Percentiles rank a stretch among this genome's conserved stretches.
Conservation (phyloP, 2,329 filamentous ascomycete species). For the Daldinia eschscholtzii region DNA sequence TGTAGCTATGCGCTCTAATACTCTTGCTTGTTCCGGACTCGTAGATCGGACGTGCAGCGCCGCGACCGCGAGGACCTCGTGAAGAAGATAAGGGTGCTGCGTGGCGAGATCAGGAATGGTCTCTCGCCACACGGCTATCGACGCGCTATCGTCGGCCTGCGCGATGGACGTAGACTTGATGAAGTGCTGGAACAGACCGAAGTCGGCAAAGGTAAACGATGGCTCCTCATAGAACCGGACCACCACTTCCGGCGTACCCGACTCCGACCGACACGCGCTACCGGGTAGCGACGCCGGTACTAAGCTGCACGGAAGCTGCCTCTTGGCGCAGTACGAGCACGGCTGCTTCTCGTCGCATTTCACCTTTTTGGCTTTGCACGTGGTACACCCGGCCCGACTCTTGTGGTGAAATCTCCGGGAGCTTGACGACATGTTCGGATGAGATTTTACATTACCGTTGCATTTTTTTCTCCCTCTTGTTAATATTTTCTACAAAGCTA, state of each 20-base stretch:
- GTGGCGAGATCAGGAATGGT: slow-evolving; percentile 42
- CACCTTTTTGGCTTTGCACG: slow-evolving; percentile 42
- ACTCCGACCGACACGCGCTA: background rate
- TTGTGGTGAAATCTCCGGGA: slow-evolving; percentile 43
- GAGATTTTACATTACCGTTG: background rate
- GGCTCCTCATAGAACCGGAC: slow-evolving; percentile 11
- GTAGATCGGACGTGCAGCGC: slow-evolving; percentile 41
- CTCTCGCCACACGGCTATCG: slow-evolving; percentile 40
- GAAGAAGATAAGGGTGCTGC: slow-evolving; percentile 44
- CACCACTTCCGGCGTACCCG: slow-evolving; percentile 12
- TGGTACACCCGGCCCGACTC: slow-evolving; percentile 35
- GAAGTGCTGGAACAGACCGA: slow-evolving; percentile 47
- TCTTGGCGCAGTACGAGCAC: slow-evolving; percentile 46
- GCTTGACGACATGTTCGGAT: slow-evolving; percentile 24
- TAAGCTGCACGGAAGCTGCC: slow-evolving; percentile 44
- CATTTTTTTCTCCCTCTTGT: background rate
- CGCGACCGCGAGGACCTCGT: slow-evolving; percentile 45
- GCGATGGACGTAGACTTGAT: slow-evolving; percentile 34
- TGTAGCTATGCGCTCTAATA: slow-evolving; percentile 37
- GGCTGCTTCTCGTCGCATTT: slow-evolving; percentile 49
- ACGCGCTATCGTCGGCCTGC: slow-evolving; percentile 41
- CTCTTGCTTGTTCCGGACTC: slow-evolving; percentile 25
- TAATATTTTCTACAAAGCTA: background rate
- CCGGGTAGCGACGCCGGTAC: slow-evolving; percentile 6
- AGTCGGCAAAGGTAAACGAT: slow-evolving; percentile 42